Percentiles rank a stretch among this genome's conserved stretches.
Evolutionary conservation across 1,139 yeast species (phyloP).

Genomic region (Geotrichum bryndzae): DNA sequence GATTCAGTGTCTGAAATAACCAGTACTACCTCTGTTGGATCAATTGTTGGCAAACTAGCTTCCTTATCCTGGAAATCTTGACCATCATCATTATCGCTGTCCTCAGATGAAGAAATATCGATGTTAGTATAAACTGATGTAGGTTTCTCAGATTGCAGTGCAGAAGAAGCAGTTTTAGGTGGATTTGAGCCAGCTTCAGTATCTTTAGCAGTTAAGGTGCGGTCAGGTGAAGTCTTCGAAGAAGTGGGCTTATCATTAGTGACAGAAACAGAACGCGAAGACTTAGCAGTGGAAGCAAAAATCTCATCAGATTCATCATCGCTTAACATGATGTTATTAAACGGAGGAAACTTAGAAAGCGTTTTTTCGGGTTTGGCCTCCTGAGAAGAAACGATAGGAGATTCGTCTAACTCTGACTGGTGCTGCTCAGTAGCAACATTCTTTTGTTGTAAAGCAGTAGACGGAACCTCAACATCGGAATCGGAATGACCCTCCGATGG

Average conservation of each 20-base stretch:
- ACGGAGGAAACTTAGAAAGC: background rate
- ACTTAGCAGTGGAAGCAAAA: background rate
- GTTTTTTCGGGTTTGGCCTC: background rate
- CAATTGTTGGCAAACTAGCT: background rate
- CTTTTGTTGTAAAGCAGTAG: slow-evolving; percentile 10
- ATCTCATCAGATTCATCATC: background rate
- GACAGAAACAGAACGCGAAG: background rate
- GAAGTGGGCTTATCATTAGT: background rate
- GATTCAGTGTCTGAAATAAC: background rate
- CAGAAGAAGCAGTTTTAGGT: background rate
- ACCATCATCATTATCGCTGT: background rate
- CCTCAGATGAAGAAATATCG: background rate
- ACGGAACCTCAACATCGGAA: background rate
- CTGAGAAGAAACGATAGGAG: background rate
- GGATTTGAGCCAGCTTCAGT: background rate
- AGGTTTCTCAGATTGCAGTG: background rate
- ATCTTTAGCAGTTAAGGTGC: background rate
- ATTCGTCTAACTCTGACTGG: background rate
- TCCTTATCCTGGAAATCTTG: background rate
- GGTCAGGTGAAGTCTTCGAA: background rate
- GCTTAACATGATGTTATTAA: background rate
- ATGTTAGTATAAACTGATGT: background rate
- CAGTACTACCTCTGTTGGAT: background rate
- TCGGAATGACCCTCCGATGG: background rate
- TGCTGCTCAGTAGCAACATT: slow-evolving; percentile 17